Evolutionary conservation across 208 protist species (phyloP), one percentile per base, ranked within the genome.

Genomic region (Crithidia fasciculata): DNA sequence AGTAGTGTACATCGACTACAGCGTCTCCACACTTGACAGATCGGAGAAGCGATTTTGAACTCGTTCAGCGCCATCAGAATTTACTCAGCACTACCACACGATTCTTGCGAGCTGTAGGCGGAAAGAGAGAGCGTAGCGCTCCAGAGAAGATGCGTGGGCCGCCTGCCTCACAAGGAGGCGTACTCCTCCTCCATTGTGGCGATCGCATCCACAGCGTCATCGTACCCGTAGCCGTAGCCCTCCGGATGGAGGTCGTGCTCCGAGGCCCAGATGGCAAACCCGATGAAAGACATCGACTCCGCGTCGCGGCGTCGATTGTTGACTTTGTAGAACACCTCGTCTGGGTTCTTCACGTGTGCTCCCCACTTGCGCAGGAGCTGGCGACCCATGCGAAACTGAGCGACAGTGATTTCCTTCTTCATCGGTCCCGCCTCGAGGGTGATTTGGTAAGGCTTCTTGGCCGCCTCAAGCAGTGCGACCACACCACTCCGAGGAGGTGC

Each of bases 241-340:
- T 78, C 83, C 2, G 86, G 86, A 3, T 64, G 72, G 36, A 91
- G 72, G 45, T 82, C 76, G 58, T 78, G 80, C 67, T 83, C 53
- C 8, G 83, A 86, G 2, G 86, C 86, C 83, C 83, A 91, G 15
- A 82, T 82, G 53, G 76, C 80, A 66, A 91, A 91, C 4, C 44
- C 78, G 8, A 78, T 77, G 74, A 91, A 91, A 52, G 81, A 70
- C 72, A 91, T 78, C 10, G 28, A 56, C 5, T 65, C 77, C 18
- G 60, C 53, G 44, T 74, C 69, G 5, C 59, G 49, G 67, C 76
- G 80, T 18, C 71, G 69, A 28, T 45, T 68, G 59, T 76, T 74
- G 69, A 86, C 47, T 18, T 47, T n/a, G 18, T 67, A 43, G 47
- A 85, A 89, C 28, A 78, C 72, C 15, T 77, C 60, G 74, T 71